Percentiles rank a stretch among this genome's conserved stretches.
Evolutionary conservation across 495 filamentous ascomycete species (phyloP).

Genomic region (Viridothelium virens): DNA sequence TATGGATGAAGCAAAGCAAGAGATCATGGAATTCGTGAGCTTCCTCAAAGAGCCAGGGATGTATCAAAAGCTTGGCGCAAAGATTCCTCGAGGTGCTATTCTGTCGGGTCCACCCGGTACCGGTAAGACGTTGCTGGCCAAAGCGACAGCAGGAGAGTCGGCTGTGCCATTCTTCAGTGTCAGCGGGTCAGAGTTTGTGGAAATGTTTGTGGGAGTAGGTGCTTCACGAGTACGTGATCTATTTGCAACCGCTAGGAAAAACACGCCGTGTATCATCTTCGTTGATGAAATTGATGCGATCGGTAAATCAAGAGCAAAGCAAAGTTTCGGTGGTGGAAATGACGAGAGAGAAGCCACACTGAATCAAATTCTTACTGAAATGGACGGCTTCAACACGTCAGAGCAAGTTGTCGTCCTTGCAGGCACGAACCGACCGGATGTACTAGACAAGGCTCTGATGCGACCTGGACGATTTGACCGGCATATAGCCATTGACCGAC

Average conservation of each 20-base stretch:
- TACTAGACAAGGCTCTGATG: conserved; percentile 92
- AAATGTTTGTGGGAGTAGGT: conserved; percentile 99
- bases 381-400: conserved; percentile 97
- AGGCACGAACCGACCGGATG: conserved; percentile 89
- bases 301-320: conserved; percentile 75
- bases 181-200: conserved; percentile 96
- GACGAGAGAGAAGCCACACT: conserved; percentile 94
- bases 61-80: conserved; percentile 89
- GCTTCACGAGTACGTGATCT: conserved; percentile 90
- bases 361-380: conserved; percentile 97
- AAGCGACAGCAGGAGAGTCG: conserved; percentile 97
- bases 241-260: conserved; percentile 89
- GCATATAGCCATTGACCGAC: conserved; percentile 85
- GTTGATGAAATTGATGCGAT: conserved; percentile 99
- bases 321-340: conserved; percentile 75
- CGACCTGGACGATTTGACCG: conserved; percentile 93
- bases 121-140: conserved; percentile 94
- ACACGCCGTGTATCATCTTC: conserved; percentile 97
- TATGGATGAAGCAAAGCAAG: conserved; percentile 95
- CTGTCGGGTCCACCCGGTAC: conserved; percentile 94
- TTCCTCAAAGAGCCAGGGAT: conserved; percentile 86
- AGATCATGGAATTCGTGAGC: conserved; percentile 99
- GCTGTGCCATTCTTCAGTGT: conserved; percentile 96
- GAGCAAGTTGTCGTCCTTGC: conserved; percentile 98
- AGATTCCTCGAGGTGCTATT: conserved; percentile 95